Base-by-base conservation (phyloP, 2,329 filamentous ascomycete genomes). In the Ophiostoma perfectum region DNA sequence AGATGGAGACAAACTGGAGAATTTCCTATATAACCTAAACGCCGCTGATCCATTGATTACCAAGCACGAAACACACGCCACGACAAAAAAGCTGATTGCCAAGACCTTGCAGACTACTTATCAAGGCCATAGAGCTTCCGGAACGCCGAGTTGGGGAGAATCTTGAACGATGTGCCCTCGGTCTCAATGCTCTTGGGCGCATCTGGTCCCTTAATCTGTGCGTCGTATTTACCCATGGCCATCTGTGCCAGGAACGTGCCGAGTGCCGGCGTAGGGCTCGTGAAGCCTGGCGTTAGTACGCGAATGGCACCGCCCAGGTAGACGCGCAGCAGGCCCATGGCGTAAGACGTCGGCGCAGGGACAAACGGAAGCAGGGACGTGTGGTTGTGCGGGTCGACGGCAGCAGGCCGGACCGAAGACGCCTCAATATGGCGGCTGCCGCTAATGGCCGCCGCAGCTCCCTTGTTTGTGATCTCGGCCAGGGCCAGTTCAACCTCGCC, bases 401-500 rank as follows among this genome's bases (percentile, higher is more conserved):
- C 83, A 0, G 75, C 85, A 0, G 89, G 88, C 0, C 90, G 82
- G 6, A 88, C 78, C 11, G 82, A 85, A 72, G 84, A 83, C 1
- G 84, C 80, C 42, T 79, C 81, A 67, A 92, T 80, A 4, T 60
- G 64, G 3, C 65, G 45, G n/a, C 27, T 14, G 0, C 27, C 38
- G 0, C 5, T n/a, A 0, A 80, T 77, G 8, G 36, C 44, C 4
- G 47, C 16, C 1, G 62, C 77, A 2, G 38, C 39, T 44, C 14
- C 6, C 7, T 42, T 63, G 62, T 80, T 80, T 4, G 74, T 73
- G 71, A 91, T 76, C 0, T 81, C 80, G 1, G 88, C 80, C 1
- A 93, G 81, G 1, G 79, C 76, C 1, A 80, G 72, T 77, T 93
- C 90, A 0, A 85, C 83, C 74, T 86, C 81, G 12, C 90, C 90